Conservation (phyloP, 148 eudicot species). For the Silene uniflora region DNA sequence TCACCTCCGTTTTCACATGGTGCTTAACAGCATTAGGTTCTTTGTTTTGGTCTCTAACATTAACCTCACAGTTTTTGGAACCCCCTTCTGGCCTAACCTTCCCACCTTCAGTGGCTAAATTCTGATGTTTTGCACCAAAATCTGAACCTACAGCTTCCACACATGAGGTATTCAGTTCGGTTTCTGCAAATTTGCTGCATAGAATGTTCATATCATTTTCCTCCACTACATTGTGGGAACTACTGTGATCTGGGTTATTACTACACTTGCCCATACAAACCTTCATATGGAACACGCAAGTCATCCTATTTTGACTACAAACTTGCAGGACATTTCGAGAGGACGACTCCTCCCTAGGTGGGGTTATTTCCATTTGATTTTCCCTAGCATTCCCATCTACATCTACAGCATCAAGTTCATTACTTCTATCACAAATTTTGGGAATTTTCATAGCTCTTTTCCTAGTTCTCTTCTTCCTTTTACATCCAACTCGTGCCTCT, state of each 20-base stretch:
- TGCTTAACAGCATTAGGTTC: no score
- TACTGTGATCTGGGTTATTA: not conserved
- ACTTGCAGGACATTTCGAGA: not conserved
- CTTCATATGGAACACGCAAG: not conserved
- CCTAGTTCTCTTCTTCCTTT: not conserved
- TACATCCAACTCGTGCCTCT: not conserved
- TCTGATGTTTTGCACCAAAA: no score
- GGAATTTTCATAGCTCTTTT: not conserved
- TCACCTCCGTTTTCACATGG: no score
- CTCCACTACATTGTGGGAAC: not conserved
- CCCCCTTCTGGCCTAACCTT: no score
- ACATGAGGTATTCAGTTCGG: not conserved
- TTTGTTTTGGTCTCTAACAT: no score
- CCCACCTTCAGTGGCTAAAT: no score
- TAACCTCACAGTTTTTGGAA: no score
- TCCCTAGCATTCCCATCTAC: not conserved
- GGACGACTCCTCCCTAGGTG: not conserved
- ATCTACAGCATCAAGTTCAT: not conserved
- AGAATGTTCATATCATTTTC: not conserved
- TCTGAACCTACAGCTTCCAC: no score
- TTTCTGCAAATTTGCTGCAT: not conserved
- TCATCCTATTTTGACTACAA: not conserved
- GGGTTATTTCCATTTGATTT: not conserved
- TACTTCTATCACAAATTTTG: conserved; percentile 1
- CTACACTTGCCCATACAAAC: no score